A percentile compares a stretch with the other conserved stretches of the same genome.
phyloP scores from a whole-genome alignment of 495 filamentous ascomycete genomes.

The Penicillium riverlandense region DNA sequence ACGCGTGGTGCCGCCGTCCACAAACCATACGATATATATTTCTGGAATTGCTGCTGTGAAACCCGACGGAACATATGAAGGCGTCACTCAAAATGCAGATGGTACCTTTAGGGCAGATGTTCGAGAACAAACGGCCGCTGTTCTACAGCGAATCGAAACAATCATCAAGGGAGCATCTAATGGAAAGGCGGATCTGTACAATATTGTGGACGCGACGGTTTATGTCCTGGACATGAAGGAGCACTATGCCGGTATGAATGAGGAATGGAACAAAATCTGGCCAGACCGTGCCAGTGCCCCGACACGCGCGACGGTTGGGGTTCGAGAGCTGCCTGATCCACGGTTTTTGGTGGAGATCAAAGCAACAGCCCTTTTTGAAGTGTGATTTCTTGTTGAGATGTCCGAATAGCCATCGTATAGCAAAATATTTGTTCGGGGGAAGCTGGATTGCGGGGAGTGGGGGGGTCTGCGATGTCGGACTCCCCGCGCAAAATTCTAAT shows the following conservation, averaged over 20 bases:
- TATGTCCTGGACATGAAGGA: conserved; percentile 29
- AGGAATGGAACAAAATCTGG: conserved; percentile 34
- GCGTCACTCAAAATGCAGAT: conserved; percentile 22
- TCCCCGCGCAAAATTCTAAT: not conserved
- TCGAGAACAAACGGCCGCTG: conserved; percentile 25
- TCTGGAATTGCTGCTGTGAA: conserved; percentile 19
- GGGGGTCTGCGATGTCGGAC: too few relatives aligned
- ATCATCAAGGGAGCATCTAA: conserved; percentile 27
- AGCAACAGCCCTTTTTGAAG: conserved; percentile 16
- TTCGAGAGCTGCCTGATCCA: conserved; percentile 27
- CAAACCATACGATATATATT: conserved; percentile 26
- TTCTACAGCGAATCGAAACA: conserved; percentile 21
- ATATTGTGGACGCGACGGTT: conserved; percentile 27
- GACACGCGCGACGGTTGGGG: conserved; percentile 24
- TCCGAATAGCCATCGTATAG: too few relatives aligned
- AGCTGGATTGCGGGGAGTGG: not conserved
- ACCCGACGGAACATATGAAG: conserved; percentile 15
- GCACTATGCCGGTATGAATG: conserved; percentile 33
- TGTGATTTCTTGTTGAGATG: not conserved
- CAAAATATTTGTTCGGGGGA: not conserved
- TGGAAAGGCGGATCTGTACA: conserved; percentile 21
- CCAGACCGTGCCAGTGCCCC: conserved; percentile 23
- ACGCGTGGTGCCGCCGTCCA: conserved; percentile 19
- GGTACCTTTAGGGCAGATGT: conserved; percentile 23
- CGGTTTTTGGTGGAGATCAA: conserved; percentile 30